Conservation (phyloP, 2,329 filamentous ascomycete genomes). For the Nigrospora sphaerica region DNA sequence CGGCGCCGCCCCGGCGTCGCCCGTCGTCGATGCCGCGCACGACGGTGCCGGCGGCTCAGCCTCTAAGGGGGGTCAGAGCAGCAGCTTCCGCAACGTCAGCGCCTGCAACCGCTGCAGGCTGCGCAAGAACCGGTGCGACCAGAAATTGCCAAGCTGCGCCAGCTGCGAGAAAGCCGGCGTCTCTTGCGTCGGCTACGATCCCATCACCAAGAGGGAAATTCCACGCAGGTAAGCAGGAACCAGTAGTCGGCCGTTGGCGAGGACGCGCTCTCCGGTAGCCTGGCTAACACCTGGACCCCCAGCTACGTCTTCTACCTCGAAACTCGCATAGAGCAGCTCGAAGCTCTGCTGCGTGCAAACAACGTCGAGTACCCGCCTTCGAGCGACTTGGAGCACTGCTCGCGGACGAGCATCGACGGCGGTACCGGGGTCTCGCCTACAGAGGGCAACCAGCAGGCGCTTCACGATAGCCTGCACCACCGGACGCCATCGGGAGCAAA, state of each 20-base stretch:
- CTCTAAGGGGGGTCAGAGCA: slow-evolving; percentile 49
- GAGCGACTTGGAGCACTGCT: slow-evolving; percentile 59
- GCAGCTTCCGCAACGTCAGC: slow-evolving; percentile 78
- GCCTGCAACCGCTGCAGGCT: slow-evolving; percentile 89
- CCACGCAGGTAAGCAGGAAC: slow-evolving; percentile 65
- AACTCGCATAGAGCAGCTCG: slow-evolving; percentile 75
- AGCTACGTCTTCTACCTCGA: slow-evolving; percentile 96
- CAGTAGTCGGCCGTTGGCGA: background rate
- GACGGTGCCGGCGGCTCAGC: slow-evolving; percentile 17
- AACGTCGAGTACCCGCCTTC: slow-evolving; percentile 67
- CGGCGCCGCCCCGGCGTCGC: slow-evolving; percentile 26
- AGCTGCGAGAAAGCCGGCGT: slow-evolving; percentile 90
- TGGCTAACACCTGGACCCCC: slow-evolving; percentile 2
- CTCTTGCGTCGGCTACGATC: slow-evolving; percentile 90
- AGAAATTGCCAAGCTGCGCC: slow-evolving; percentile 82
- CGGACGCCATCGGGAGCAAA: slow-evolving; percentile 6
- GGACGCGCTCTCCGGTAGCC: background rate
- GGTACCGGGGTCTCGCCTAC: slow-evolving; percentile 23
- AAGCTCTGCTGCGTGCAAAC: slow-evolving; percentile 63
- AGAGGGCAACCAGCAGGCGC: slow-evolving; percentile 23
- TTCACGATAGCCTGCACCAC: slow-evolving; percentile 7
- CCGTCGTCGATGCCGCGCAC: slow-evolving; percentile 20
- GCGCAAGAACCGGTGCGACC: slow-evolving; percentile 92
- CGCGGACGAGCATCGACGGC: slow-evolving; percentile 35
- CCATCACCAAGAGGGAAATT: slow-evolving; percentile 93